These are phyloP conservation scores for Nitzschia putrida DNA, from an alignment of 108 stramenopile genomes.

Conservation along the genomic window DNA sequence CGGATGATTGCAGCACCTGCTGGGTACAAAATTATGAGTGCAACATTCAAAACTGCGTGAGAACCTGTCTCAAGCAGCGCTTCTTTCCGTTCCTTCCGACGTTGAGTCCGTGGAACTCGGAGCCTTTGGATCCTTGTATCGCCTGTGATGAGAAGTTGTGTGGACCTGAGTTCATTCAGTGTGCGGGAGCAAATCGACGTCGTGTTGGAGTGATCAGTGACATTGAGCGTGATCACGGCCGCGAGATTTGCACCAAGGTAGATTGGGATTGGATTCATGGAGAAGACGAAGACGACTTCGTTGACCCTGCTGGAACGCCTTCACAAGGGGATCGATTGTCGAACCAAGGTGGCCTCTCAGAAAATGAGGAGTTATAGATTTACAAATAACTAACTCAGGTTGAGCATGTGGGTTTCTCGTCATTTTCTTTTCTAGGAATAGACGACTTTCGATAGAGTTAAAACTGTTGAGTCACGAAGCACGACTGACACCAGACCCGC, in stretches of 20 bases:
- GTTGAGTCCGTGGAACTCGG: slow-evolving; percentile 13
- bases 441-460: too few relatives aligned
- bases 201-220: slow-evolving; percentile 47
- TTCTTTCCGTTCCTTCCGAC: slow-evolving; percentile 16
- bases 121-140: slow-evolving; percentile 32
- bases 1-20: slow-evolving; percentile 28
- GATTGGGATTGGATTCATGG: slow-evolving; percentile 8
- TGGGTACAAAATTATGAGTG: slow-evolving; percentile 44
- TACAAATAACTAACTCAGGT: too few relatives aligned
- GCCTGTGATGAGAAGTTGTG: slow-evolving; percentile 52
- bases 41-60: slow-evolving; percentile 27
- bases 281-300: background rate
- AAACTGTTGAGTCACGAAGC: too few relatives aligned
- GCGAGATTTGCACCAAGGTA: background rate
- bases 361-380: too few relatives aligned
- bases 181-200: slow-evolving; percentile 51
- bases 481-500: too few relatives aligned
- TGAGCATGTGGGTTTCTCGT: too few relatives aligned
- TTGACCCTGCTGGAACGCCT: too few relatives aligned
- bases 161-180: slow-evolving; percentile 51
- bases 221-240: slow-evolving; percentile 29
- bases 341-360: too few relatives aligned
- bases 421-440: too few relatives aligned
- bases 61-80: slow-evolving; percentile 31
- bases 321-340: too few relatives aligned